Base-by-base conservation (phyloP, 2,329 filamentous ascomycete genomes). In the Cryoendolithus antarcticus region DNA sequence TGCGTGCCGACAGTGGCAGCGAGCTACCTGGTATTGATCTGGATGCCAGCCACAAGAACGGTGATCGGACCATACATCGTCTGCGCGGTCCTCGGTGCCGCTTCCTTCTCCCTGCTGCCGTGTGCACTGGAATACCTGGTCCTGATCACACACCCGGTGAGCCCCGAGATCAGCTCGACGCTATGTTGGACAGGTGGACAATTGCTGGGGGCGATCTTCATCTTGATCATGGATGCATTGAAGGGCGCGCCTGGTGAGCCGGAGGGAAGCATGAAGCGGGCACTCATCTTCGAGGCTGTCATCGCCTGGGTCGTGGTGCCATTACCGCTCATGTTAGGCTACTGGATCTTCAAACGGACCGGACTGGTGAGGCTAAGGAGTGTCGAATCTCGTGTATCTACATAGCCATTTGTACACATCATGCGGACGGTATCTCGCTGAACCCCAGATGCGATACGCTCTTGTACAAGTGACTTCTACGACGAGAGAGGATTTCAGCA, bases 171-270 rank as follows among this genome's bases (percentile, higher is more conserved):
- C 33, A 84, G 83, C 1, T 83, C 77, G 45, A 86, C 83, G 21
- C 67, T 93, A 13, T 83, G 81, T 53, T 96, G 91, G 91, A 74
- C 75, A 1, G 81, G 81, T 4, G 89, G 91, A 0, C 89, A 96
- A 65, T 62, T 95, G 6, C 62, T 93, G 1, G 91, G 91, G 9
- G 88, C 77, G 2, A 62, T 88, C 21, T 94, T 95, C 55, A 82
- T 95, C 52, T 64, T 98, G 24, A 63, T 89, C 41, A 82, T 84
- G 64, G 80, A 86, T 57, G 83, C 80, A 11, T 67, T 96, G 45
- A 74, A 75, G 47, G 74, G 57, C 4, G 53, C 48, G 7, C 51
- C 35, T 48, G 44, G 52, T 42, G 43, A 56, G 44, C 43, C 62
- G 47, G 9, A 50, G 41, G 48, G 62, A 11, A 81, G 86, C 54